Percentiles rank a stretch among this genome's conserved stretches.
Conservation (phyloP, 2,329 filamentous ascomycete genomes). For the Colletotrichum tropicicola region DNA sequence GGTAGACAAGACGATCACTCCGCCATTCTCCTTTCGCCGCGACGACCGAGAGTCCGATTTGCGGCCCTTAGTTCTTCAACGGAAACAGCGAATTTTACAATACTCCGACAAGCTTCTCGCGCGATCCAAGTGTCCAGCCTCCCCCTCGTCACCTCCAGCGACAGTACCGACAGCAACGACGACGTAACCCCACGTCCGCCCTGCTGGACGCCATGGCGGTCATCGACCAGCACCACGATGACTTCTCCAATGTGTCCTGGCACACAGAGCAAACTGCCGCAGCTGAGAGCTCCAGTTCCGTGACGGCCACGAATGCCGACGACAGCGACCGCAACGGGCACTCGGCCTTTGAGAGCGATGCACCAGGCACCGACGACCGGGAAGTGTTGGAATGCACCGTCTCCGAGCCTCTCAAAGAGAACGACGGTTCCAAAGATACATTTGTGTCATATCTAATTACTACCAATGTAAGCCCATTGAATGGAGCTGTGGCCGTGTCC, state of each 20-base stretch:
- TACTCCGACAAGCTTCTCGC: not conserved
- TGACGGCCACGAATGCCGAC: constrained; percentile 30
- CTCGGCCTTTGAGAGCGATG: constrained; percentile 57
- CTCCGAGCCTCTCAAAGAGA: constrained; percentile 88
- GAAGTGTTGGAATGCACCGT: constrained; percentile 88
- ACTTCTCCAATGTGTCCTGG: constrained; percentile 87
- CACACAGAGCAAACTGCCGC: constrained; percentile 62
- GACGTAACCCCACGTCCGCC: constrained; percentile 31
- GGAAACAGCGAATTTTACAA: not conserved
- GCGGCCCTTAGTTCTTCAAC: not conserved
- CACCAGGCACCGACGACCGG: constrained; percentile 63
- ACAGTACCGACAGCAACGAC: not conserved
- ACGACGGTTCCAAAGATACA: constrained; percentile 94
- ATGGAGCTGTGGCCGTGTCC: not conserved
- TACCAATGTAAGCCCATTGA: constrained; percentile 71
- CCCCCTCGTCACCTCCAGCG: not conserved
- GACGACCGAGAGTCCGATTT: constrained; percentile 4
- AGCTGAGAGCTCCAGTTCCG: constrained; percentile 38
- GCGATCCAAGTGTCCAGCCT: not conserved
- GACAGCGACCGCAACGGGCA: constrained; percentile 39
- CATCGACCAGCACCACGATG: constrained; percentile 63
- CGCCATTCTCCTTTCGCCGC: constrained; percentile 11
- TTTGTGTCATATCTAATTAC: constrained; percentile 97
- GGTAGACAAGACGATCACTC: constrained; percentile 18
- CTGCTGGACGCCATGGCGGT: constrained; percentile 48